These are phyloP conservation scores for Dioscorea alata DNA, from an alignment of 106 monocot genomes.

Conservation along the genomic window DNA sequence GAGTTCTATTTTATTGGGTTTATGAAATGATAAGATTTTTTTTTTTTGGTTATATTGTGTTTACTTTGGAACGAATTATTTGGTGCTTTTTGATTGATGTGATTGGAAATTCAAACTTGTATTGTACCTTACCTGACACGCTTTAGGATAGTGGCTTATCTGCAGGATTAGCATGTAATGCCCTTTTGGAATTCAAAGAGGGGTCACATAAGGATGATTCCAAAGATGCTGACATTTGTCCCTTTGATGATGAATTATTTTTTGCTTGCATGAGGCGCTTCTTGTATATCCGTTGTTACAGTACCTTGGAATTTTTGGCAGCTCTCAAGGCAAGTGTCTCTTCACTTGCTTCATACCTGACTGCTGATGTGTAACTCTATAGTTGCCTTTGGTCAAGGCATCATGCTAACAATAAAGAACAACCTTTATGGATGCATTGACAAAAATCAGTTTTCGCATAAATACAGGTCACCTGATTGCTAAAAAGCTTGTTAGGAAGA, in stretches of 20 bases:
- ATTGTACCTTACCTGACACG: background rate
- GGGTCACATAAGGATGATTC: constrained; percentile 1
- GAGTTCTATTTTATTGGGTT: background rate
- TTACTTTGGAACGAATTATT: background rate
- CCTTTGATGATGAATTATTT: constrained; percentile 47
- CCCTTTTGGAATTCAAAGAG: constrained; percentile 1
- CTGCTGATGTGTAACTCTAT: no score
- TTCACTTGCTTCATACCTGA: background rate
- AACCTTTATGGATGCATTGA: no score
- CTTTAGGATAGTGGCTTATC: constrained; percentile 1
- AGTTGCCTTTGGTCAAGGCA: no score
- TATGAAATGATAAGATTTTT: background rate
- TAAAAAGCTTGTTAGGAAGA: no score
- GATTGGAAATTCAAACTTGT: background rate
- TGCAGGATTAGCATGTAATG: constrained; percentile 16
- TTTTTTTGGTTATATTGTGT: background rate
- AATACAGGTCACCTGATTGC: no score
- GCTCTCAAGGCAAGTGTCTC: constrained; percentile 62
- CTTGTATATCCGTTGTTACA: constrained; percentile 81
- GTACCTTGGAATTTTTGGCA: constrained; percentile 68
- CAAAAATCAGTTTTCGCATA: no score
- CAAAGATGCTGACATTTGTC: background rate
- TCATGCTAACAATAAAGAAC: no score
- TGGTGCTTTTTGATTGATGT: background rate
- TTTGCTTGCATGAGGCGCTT: constrained; percentile 85